Evolutionary conservation across 2,329 filamentous ascomycete species (phyloP), one percentile per base, ranked within the genome.

Genomic region (Pseudogymnoascus destructans): DNA sequence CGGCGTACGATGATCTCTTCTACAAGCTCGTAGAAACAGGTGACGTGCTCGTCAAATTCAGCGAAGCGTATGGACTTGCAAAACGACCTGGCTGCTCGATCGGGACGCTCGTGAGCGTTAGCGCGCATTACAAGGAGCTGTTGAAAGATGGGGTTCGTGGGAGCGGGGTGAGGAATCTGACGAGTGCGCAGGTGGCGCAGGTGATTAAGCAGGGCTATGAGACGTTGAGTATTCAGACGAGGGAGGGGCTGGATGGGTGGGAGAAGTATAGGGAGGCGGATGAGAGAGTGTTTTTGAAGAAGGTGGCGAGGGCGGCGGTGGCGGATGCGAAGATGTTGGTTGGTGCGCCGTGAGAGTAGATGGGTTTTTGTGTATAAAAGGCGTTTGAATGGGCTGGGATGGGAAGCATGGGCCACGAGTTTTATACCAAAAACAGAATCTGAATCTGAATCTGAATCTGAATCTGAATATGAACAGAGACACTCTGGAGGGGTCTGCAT

Each of bases 121-220:
- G 83, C 60, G 80, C 82, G 10, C 92, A 98, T 69, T 98, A 97
- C 73, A 87, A 93, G 67, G 80, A 87, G 60, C 77, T 97, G 57
- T 79, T 98, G 15, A 80, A 84, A 1, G 79, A 80, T 32, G 75
- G 77, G 6, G 74, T 74, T 11, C 76, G 75, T 59, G 70, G 65
- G 38, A 72, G 72, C 61, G 77, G 72, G 64, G 79, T 81, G 61
- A 86, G 82, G 66, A 82, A 87, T 64, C 74, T 96, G 60, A 95
- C 88, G 60, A 90, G 86, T 35, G 77, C 82, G 55, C 87, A 96
- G 69, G 90, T 98, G 36, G 85, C 86, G 40, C 86, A 87, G 63
- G 87, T 96, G 25, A 97, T 98, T 71, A 95, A 95, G 73, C 87
- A 95, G 70, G 93, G 93, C 0, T 97, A 97, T 68, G 92, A 97